phyloP scores from a whole-genome alignment of 2,329 filamentous ascomycete species.

The Botrytis byssoidea region DNA sequence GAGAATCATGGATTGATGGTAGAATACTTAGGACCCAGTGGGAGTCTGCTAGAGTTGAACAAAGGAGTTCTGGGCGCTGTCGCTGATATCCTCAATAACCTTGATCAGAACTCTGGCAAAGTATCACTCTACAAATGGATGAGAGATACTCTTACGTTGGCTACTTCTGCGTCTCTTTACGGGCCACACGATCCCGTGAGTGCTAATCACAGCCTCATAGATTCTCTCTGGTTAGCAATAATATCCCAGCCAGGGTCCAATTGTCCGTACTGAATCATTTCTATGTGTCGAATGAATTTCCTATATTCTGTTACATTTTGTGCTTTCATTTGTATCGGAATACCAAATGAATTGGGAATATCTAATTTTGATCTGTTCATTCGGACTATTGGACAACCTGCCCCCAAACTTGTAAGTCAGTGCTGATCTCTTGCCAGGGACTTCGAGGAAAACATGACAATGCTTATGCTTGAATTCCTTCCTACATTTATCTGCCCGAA shows the following conservation, averaged over 20 bases:
- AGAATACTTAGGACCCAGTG: conserved; percentile 38
- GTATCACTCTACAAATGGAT: conserved; percentile 43
- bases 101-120: conserved; percentile 38
- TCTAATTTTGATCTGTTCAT: not conserved
- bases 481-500: conserved; percentile 40
- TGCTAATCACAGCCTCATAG: conserved; percentile 39
- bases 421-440: conserved; percentile 29
- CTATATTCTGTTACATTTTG: not conserved
- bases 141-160: conserved; percentile 43
- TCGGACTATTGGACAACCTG: not conserved
- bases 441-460: conserved; percentile 37
- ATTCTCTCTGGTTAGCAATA: conserved; percentile 41
- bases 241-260: not conserved
- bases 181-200: conserved; percentile 47
- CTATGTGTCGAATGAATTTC: not conserved
- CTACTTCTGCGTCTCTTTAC: conserved; percentile 46
- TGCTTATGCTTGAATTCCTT: conserved; percentile 39
- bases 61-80: conserved; percentile 42
- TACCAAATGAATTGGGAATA: not conserved
- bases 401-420: not conserved
- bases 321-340: not conserved
- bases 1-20: conserved; percentile 42
- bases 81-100: conserved; percentile 36
- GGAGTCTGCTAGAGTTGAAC: conserved; percentile 43
- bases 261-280: not conserved